phyloP scores from a whole-genome alignment of 2,329 filamentous ascomycete species.

The Colletotrichum theobromicola region DNA sequence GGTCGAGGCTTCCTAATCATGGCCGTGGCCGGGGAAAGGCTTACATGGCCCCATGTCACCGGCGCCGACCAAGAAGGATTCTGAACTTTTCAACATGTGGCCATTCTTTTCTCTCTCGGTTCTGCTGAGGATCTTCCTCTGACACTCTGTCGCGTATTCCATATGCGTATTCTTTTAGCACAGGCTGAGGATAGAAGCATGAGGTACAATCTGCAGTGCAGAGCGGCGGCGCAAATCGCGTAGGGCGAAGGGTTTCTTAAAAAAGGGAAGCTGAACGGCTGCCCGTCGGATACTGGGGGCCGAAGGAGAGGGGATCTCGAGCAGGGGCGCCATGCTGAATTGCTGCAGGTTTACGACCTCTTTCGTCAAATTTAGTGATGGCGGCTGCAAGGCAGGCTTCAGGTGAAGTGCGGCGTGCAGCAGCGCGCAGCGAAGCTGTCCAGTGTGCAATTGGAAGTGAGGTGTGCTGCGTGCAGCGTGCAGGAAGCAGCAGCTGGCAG shows the following conservation, averaged over 20 bases:
- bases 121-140: neutral
- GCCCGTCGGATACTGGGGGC: neutral
- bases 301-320: neutral
- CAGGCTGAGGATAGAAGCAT: neutral
- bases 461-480: neutral
- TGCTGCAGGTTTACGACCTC: neutral
- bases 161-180: neutral
- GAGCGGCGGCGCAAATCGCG: too few species aligned
- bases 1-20: neutral
- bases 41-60: neutral
- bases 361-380: neutral
- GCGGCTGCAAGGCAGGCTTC: neutral
- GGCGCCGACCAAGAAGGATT: neutral
- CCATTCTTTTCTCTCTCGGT: neutral
- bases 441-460: too few species aligned
- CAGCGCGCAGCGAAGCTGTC: neutral
- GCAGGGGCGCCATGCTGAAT: neutral
- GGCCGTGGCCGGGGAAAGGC: neutral
- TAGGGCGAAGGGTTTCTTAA: neutral
- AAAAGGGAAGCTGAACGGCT: neutral
- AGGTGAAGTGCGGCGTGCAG: neutral
- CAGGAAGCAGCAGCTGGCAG: neutral
- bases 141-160: neutral
- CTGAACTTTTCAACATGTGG: neutral
- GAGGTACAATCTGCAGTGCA: neutral